Evolutionary conservation across 495 filamentous ascomycete species (phyloP).

Genomic region (Umbilicaria muhlenbergii): DNA sequence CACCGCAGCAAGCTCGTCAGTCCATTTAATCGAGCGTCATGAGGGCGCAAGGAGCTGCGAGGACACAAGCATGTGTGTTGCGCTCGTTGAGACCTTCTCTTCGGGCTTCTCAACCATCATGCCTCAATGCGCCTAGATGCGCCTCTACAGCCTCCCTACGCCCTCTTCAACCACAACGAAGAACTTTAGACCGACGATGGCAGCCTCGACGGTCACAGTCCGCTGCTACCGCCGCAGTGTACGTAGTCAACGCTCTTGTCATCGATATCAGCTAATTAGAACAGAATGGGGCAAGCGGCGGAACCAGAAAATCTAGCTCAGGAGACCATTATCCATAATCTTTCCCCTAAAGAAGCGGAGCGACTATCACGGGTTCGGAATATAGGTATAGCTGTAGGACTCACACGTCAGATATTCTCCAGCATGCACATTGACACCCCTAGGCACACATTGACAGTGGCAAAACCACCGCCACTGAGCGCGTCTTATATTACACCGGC

Average conservation of each 20-base stretch:
- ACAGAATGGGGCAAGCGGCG: conserved; percentile 44
- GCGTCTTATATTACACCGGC: conserved; percentile 96
- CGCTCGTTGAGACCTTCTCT: conserved; percentile 4
- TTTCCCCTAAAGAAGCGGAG: conserved; percentile 58
- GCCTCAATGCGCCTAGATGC: conserved; percentile 12
- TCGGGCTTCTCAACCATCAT: conserved; percentile 4
- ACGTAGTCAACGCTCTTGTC: conserved; percentile 6
- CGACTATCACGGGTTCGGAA: conserved; percentile 73
- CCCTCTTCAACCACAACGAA: conserved; percentile 3
- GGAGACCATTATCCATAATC: conserved; percentile 53
- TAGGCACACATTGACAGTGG: conserved; percentile 98
- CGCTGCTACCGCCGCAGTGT: conserved; percentile 29
- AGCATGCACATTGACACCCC: neutral
- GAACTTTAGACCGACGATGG: conserved; percentile 13
- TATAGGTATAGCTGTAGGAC: conserved; percentile 87
- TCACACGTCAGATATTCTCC: neutral
- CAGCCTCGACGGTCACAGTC: conserved; percentile 19
- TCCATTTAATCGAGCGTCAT: conserved; percentile 9
- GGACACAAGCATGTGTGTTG: conserved; percentile 8
- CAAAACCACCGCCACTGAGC: conserved; percentile 93
- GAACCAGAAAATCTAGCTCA: conserved; percentile 44
- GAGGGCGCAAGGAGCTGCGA: conserved; percentile 17
- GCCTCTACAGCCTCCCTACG: conserved; percentile 5
- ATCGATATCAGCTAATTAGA: neutral
- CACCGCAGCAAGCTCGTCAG: neutral